Conservation (phyloP, 805 yeast species). For the Tetrapisispora arboricola region DNA sequence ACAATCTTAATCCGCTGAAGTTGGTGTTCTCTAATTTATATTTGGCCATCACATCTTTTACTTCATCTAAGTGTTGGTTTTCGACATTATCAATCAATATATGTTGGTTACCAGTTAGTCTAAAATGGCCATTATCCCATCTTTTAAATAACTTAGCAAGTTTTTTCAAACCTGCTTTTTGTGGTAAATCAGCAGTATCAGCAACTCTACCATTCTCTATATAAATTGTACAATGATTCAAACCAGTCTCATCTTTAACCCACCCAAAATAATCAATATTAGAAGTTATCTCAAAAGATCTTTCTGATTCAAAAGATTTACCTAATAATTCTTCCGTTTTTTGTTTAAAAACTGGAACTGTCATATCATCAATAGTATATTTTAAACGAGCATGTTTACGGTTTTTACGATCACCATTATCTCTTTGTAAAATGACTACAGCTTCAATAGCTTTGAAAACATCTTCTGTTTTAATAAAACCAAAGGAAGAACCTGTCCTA, state of each 20-base stretch:
- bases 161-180: conserved; percentile 74
- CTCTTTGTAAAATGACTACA: conserved; percentile 89
- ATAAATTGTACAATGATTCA: conserved; percentile 85
- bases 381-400: conserved; percentile 97
- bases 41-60: conserved; percentile 56
- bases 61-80: conserved; percentile 51
- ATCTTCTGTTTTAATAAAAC: conserved; percentile 59
- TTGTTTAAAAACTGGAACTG: conserved; percentile 69
- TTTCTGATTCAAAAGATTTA: conserved; percentile 56
- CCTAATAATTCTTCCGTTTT: conserved; percentile 83
- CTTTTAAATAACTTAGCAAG: conserved; percentile 61
- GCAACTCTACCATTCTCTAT: conserved; percentile 95
- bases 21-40: conserved; percentile 77
- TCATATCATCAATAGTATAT: conserved; percentile 91
- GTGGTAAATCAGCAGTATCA: conserved; percentile 82
- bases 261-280: conserved; percentile 91
- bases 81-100: conserved; percentile 62
- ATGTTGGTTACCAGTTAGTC: conserved; percentile 95
- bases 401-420: conserved; percentile 86
- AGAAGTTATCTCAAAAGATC: conserved; percentile 67
- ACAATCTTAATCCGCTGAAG: conserved; percentile 73
- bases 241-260: conserved; percentile 75
- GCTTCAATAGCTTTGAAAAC: conserved; percentile 76
- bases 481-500: conserved; percentile 82
- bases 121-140: conserved; percentile 66